These are phyloP conservation scores for Magnaporthiopsis incrustans DNA, from an alignment of 2,329 filamentous ascomycete genomes.

Conservation along the genomic window DNA sequence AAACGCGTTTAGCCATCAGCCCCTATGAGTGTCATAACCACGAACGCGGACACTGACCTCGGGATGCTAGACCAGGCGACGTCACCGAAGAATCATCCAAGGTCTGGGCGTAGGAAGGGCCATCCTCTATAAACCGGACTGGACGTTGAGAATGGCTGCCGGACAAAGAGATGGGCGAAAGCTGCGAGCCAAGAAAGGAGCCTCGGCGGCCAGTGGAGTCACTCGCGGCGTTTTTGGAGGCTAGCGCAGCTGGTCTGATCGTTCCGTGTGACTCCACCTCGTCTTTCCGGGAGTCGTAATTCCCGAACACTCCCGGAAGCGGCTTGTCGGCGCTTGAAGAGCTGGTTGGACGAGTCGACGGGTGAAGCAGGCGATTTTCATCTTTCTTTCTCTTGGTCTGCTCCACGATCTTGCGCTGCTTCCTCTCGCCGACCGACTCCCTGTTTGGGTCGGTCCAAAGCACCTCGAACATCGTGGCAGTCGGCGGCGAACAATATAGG, in stretches of 20 bases:
- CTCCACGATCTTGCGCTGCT: slow-evolving; percentile 38
- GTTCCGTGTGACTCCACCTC: not conserved
- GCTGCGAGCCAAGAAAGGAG: not conserved
- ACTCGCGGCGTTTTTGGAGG: not conserved
- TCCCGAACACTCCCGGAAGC: not conserved
- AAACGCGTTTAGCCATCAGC: slow-evolving; percentile 8
- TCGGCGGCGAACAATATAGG: not conserved
- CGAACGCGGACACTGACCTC: slow-evolving; percentile 20
- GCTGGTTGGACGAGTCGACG: not conserved
- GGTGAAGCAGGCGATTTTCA: slow-evolving; percentile 11
- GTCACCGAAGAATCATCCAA: slow-evolving; percentile 3
- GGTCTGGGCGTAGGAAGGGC: slow-evolving; percentile 1
- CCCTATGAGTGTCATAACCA: not conserved
- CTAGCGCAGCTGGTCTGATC: not conserved
- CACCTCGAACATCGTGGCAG: slow-evolving; percentile 46
- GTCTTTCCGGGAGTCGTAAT: not conserved
- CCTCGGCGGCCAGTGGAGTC: not conserved
- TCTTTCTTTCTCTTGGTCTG: slow-evolving; percentile 18
- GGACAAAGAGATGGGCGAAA: slow-evolving; percentile 2
- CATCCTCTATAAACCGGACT: not conserved
- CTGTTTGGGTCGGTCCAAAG: slow-evolving; percentile 48
- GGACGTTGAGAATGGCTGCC: not conserved
- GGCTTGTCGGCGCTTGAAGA: slow-evolving; percentile 3
- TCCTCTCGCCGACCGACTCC: slow-evolving; percentile 45
- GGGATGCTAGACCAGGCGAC: slow-evolving; percentile 21